A percentile compares a stretch with the other conserved stretches of the same genome.
Evolutionary conservation across 495 filamentous ascomycete species (phyloP).

Genomic region (Mycothermus thermophilus): DNA sequence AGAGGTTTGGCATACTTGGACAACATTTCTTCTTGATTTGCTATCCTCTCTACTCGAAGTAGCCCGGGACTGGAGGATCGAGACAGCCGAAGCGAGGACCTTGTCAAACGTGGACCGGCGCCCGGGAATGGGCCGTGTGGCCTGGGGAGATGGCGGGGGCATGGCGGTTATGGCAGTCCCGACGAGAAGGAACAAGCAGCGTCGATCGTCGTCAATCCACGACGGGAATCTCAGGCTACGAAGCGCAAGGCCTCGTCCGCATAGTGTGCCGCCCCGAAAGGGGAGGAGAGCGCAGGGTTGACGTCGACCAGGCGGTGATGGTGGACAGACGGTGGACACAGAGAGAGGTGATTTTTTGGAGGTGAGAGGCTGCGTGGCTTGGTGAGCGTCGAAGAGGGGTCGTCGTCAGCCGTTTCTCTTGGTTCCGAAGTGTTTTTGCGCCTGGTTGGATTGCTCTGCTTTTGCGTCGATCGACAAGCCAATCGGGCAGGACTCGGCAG

Average conservation of each 20-base stretch:
- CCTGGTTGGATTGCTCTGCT: too few species aligned
- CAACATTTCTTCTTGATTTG: neutral
- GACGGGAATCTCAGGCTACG: neutral
- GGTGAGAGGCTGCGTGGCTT: too few species aligned
- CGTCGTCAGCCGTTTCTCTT: too few species aligned
- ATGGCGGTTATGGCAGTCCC: constrained; percentile 1
- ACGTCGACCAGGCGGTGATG: neutral
- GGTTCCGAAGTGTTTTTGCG: too few species aligned
- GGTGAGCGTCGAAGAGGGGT: too few species aligned
- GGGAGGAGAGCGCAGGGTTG: neutral
- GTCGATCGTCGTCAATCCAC: neutral
- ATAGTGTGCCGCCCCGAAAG: constrained; percentile 5
- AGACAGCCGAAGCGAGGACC: neutral
- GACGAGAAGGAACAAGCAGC: neutral
- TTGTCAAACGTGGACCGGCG: neutral
- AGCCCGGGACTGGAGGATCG: constrained; percentile 5
- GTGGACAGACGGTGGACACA: neutral
- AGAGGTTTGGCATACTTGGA: constrained; percentile 3
- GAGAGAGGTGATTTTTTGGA: neutral
- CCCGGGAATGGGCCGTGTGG: constrained; percentile 7
- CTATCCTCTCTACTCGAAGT: neutral
- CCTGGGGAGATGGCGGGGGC: constrained; percentile 8
- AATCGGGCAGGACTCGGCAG: too few species aligned
- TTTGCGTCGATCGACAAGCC: too few species aligned
- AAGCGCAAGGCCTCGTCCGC: constrained; percentile 2